Percentiles rank a stretch among this genome's conserved stretches.
These are phyloP conservation scores for Epichloe elymi DNA, from an alignment of 2,329 filamentous ascomycete species.

Conservation along the genomic window DNA sequence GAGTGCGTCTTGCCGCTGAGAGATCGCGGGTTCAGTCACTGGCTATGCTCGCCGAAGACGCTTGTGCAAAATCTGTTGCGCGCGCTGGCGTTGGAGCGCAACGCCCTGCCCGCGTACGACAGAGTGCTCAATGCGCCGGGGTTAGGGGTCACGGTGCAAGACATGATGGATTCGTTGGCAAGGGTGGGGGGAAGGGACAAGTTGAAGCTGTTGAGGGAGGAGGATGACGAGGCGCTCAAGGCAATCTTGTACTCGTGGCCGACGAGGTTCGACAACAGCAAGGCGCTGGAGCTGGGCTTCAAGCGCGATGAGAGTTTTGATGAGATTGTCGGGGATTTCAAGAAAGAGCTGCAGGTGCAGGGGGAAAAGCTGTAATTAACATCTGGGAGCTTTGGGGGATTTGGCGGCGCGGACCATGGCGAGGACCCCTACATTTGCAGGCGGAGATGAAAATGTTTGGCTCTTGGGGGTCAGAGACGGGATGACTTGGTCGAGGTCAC, in stretches of 20 bases:
- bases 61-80: slow-evolving; percentile 32
- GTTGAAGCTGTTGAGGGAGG: slow-evolving; percentile 28
- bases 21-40: slow-evolving; percentile 28
- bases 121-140: slow-evolving; percentile 32
- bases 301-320: slow-evolving; percentile 24
- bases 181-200: slow-evolving; percentile 32
- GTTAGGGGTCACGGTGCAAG: slow-evolving; percentile 32
- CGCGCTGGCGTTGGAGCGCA: slow-evolving; percentile 13
- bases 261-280: slow-evolving; percentile 30
- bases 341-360: slow-evolving; percentile 1
- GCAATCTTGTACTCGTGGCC: slow-evolving; percentile 39
- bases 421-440: too few relatives aligned
- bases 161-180: slow-evolving; percentile 35
- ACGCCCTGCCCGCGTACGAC: slow-evolving; percentile 5
- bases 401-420: too few relatives aligned
- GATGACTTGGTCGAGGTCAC: too few relatives aligned
- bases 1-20: slow-evolving; percentile 31
- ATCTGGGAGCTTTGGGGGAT: too few relatives aligned
- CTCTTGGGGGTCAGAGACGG: too few relatives aligned
- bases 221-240: slow-evolving; percentile 31
- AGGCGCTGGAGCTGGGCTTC: slow-evolving; percentile 38
- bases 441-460: too few relatives aligned
- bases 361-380: too few relatives aligned
- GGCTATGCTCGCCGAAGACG: slow-evolving; percentile 35
- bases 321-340: slow-evolving; percentile 11